Evolutionary conservation across 176 grass and related monocot genomes (phyloP).

Genomic region (Pontederia paniculata): DNA sequence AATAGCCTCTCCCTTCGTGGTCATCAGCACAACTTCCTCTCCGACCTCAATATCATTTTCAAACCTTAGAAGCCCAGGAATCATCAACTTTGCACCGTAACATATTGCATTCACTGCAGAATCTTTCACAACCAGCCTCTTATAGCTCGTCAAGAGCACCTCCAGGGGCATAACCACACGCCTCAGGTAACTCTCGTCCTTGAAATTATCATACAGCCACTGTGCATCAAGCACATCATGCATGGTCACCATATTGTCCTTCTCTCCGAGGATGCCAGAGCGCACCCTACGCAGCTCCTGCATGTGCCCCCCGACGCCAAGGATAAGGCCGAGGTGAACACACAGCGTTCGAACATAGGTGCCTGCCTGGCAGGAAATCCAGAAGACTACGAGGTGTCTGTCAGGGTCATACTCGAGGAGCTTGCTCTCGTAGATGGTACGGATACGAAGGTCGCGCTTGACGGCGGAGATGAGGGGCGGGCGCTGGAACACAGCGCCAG

Average conservation of each 20-base stretch:
- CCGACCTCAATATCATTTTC: constrained; percentile 93
- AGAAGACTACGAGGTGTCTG: constrained; percentile 65
- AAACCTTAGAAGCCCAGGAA: constrained; percentile 77
- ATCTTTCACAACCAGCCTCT: constrained; percentile 91
- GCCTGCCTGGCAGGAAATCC: constrained; percentile 72
- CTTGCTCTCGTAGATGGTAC: constrained; percentile 83
- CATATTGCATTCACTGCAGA: constrained; percentile 94
- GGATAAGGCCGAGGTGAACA: constrained; percentile 69
- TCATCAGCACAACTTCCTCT: constrained; percentile 85
- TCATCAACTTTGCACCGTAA: constrained; percentile 96
- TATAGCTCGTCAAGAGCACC: constrained; percentile 83
- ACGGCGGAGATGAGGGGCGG: constrained; percentile 85
- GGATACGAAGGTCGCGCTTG: constrained; percentile 80
- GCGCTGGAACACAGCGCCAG: constrained; percentile 82
- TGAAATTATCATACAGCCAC: constrained; percentile 70
- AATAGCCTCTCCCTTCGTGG: constrained; percentile 83
- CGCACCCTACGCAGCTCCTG: constrained; percentile 81
- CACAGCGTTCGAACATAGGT: constrained; percentile 85
- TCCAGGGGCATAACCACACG: constrained; percentile 87
- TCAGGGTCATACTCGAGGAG: constrained; percentile 65
- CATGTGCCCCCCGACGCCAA: constrained; percentile 79
- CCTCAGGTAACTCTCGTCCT: constrained; percentile 67
- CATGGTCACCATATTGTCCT: constrained; percentile 98
- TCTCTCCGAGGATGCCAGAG: constrained; percentile 66
- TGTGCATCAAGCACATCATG: constrained; percentile 83